Evolutionary conservation across 495 filamentous ascomycete species (phyloP), one percentile per base, ranked within the genome.

Genomic region (Lineolata rhizophorae): DNA sequence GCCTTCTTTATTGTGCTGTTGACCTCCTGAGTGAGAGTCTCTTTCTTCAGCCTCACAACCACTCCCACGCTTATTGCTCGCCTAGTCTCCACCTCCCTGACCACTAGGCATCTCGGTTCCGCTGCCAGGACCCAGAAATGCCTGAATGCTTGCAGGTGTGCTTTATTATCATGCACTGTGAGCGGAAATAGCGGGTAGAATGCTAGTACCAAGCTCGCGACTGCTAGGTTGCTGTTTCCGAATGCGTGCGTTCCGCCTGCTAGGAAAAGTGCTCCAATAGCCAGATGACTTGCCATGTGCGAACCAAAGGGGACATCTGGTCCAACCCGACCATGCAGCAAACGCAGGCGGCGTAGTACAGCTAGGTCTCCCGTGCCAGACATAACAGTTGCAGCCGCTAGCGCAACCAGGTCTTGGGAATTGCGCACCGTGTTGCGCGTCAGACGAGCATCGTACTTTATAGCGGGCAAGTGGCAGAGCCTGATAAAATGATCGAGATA

Each of bases 101-200:
- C 64, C 3, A 99, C 63, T 3, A 95, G 61, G 47, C 87, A 95
- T 30, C 87, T 70, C 0, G 79, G 67, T 38, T 95, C 87, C 4
- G 81, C 73, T 4, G 90, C 87, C 6, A 99, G 62, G 10, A 91
- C 83, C 87, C 87, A 99, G 46, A 99, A 72, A 51, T 99, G 87
- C 1, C 90, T 74, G 61, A 95, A 91, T 4, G 87, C 87, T 61
- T 99, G 87, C 2, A 95, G 62, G 39, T 99, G 87, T 17, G 77
- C 81, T 45, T 74, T 77, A 46, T 93, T 94, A 56, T 95, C 87
- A 30, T 87, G 71, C 2, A 93, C 76, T 3, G 70, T 71, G 18
- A 69, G 70, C 2, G 87, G 87, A 50, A 85, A 95, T 15, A 94
- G 61, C 0, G 87, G 87, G 43, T 95, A 95, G 48, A 99, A 87